Percentiles rank a stretch among this genome's conserved stretches.
These are phyloP conservation scores for Novymonas esmeraldas DNA, from an alignment of 208 protist species.

Conservation along the genomic window DNA sequence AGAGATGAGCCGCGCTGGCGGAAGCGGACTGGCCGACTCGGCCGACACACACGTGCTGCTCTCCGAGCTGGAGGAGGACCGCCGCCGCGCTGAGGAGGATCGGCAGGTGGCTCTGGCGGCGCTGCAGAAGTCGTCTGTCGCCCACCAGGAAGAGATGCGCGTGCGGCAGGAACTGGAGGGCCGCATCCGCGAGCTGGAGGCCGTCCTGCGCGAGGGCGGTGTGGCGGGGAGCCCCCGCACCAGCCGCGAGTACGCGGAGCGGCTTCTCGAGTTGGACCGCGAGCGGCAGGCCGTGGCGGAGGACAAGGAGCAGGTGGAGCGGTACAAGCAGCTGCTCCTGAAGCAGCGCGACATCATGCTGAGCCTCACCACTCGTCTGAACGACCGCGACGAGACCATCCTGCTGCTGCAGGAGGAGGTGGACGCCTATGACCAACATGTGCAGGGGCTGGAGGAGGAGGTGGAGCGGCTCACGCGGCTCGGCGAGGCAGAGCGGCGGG, in stretches of 20 bases:
- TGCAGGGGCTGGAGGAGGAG: slow-evolving; percentile 71
- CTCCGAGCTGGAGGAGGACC: slow-evolving; percentile 38
- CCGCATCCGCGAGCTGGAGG: slow-evolving; percentile 62
- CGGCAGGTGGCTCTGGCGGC: slow-evolving; percentile 64
- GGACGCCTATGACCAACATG: slow-evolving; percentile 84
- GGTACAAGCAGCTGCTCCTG: slow-evolving; percentile 96
- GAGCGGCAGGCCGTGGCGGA: slow-evolving; percentile 84
- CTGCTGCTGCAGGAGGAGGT: slow-evolving; percentile 87
- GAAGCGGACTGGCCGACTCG: not conserved
- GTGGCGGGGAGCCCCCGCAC: slow-evolving; percentile 51
- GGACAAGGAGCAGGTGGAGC: slow-evolving; percentile 92
- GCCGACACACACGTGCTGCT: slow-evolving; percentile 20
- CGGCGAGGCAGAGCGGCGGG: slow-evolving; percentile 8
- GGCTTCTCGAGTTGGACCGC: slow-evolving; percentile 83
- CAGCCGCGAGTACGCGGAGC: slow-evolving; percentile 57
- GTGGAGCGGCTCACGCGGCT: slow-evolving; percentile 35
- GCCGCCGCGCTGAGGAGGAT: slow-evolving; percentile 33
- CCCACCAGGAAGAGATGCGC: slow-evolving; percentile 47
- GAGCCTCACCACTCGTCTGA: slow-evolving; percentile 89
- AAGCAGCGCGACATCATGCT: slow-evolving; percentile 98
- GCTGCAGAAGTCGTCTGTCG: slow-evolving; percentile 49
- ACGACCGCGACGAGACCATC: slow-evolving; percentile 94
- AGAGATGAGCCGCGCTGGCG: slow-evolving; percentile 16
- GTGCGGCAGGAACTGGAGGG: slow-evolving; percentile 52
- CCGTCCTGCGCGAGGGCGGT: slow-evolving; percentile 46